These are phyloP conservation scores for Udeniomyces megalosporus DNA, from an alignment of 768 basidiomycete species.

Conservation along the genomic window DNA sequence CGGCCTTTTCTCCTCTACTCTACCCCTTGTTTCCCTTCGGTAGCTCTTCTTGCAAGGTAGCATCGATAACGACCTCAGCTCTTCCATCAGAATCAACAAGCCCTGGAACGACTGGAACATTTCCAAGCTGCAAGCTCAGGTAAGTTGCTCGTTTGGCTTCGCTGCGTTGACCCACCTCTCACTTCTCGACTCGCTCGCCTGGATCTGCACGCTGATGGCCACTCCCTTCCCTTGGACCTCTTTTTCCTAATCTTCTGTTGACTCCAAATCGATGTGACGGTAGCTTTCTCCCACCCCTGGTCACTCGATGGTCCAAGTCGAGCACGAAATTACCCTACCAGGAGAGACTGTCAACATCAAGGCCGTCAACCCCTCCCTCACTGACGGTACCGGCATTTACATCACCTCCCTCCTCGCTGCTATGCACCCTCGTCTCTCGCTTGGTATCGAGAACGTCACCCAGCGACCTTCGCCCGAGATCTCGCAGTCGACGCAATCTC, in stretches of 20 bases:
- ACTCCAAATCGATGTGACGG: no score
- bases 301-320: conserved; percentile 81
- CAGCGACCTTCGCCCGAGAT: conserved; percentile 56
- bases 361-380: conserved; percentile 75
- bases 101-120: conserved; percentile 63
- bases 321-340: conserved; percentile 79
- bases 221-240: neutral
- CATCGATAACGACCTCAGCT: conserved; percentile 81
- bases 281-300: conserved; percentile 60
- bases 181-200: no score
- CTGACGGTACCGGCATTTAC: conserved; percentile 74
- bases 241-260: neutral
- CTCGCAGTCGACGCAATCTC: conserved; percentile 38
- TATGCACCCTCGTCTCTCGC: conserved; percentile 68
- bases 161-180: neutral
- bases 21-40: neutral
- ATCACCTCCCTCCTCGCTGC: conserved; percentile 86
- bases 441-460: conserved; percentile 70
- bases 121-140: conserved; percentile 78
- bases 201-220: neutral
- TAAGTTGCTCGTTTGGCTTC: conserved; percentile 29
- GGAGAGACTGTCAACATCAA: conserved; percentile 78
- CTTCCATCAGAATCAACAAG: conserved; percentile 75
- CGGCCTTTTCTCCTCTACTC: neutral
- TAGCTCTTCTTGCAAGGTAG: conserved; percentile 85